phyloP scores from a whole-genome alignment of 352 stramenopile species.

The Pythium monospermum region DNA sequence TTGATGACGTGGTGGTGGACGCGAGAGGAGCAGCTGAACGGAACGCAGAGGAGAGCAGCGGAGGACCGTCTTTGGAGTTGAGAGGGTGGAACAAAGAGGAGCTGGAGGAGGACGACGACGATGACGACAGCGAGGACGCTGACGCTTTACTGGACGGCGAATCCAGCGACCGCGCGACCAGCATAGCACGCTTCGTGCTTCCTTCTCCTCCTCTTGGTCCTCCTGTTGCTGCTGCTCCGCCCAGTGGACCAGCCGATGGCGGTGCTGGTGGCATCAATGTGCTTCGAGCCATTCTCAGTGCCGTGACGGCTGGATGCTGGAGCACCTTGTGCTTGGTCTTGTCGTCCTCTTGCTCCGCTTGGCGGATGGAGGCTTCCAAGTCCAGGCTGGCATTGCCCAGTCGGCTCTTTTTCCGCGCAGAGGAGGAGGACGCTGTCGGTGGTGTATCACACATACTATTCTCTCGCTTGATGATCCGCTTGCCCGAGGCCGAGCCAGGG shows the following conservation, averaged over 20 bases:
- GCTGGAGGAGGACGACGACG: background rate
- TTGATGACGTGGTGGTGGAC: background rate
- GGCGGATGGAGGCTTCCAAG: constrained; percentile 21
- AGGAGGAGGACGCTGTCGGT: constrained; percentile 2
- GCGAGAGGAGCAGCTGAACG: too few species aligned
- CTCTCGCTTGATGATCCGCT: constrained; percentile 20
- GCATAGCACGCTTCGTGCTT: constrained; percentile 1
- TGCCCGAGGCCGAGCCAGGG: constrained; percentile 14
- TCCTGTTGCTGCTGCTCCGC: background rate
- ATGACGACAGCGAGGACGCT: too few species aligned
- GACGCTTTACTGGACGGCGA: too few species aligned
- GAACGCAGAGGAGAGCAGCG: background rate
- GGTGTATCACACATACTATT: too few species aligned
- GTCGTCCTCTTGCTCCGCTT: constrained; percentile 12
- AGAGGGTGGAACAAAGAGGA: constrained; percentile 20
- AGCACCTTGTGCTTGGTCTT: constrained; percentile 6
- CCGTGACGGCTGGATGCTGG: constrained; percentile 11
- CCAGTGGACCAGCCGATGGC: background rate
- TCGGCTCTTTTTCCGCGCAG: constrained; percentile 14
- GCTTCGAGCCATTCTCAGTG: constrained; percentile 4
- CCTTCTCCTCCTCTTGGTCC: background rate
- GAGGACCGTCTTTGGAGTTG: constrained; percentile 20
- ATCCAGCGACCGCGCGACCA: constrained; percentile 11
- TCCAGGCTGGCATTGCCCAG: constrained; percentile 4
- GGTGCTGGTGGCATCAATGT: background rate